Evolutionary conservation across 495 filamentous ascomycete genomes (phyloP), one percentile per base, ranked within the genome.

Genomic region (Aspergillus homomorphus): DNA sequence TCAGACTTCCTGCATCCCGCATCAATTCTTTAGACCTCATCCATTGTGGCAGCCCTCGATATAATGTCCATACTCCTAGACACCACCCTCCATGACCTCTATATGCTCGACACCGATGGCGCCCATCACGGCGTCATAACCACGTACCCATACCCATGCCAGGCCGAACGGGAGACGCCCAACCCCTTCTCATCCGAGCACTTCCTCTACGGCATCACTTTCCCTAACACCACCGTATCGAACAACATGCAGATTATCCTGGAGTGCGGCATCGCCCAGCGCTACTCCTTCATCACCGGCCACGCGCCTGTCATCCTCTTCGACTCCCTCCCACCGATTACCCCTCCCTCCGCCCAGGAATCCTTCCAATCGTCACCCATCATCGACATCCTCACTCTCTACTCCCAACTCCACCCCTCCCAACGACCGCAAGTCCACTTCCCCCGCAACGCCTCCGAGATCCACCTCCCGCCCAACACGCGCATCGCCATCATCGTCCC

Each of bases 1-100:
- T 30, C 10, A 30, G 26, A 50, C 8, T 24, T 16, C 2, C 21
- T 51, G 48, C 21, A 26, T n/a, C n/a, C 30, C 5, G 46, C 48
- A 28, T 26, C 48, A 8, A 19, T 22, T 19, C 45, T 19, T 30
- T 28, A 24, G 18, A 28, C n/a, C 8, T 12, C 21, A 45, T 28
- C 21, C 8, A 2, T 14, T 21, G 14, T 19, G 21, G 26, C 28
- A 14, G 26, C 33, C n/a, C 38, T 14, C 14, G 10, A 24, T 4
- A 18, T 22, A 21, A 18, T 22, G 41, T 41, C 54, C 7, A 21
- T 56, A 26, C 14, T 38, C 30, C 45, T 56, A 19, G 54, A 56
- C 54, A 49, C 19, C 26, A 60, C 58, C 15, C 26, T 60, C 43
- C 24, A 28, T 30, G 58, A 60, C 21, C 58, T 60, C n/a, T 60